A percentile compares a stretch with the other conserved stretches of the same genome.
phyloP scores from a whole-genome alignment of 305 asterid genomes.

The Fraxinus ornus region DNA sequence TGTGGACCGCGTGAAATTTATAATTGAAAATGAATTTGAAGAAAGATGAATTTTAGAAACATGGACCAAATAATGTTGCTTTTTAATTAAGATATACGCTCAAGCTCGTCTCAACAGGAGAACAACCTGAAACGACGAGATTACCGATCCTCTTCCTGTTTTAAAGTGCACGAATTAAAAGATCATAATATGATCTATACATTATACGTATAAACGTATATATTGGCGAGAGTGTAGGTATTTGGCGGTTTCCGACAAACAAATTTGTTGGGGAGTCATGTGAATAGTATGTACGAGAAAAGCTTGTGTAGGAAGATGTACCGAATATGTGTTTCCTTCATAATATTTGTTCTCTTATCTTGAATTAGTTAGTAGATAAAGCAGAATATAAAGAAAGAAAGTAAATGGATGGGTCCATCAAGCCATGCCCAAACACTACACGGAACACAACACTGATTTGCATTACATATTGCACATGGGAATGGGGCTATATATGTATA shows the following conservation, averaged over 20 bases:
- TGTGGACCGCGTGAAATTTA: neutral
- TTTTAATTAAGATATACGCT: neutral
- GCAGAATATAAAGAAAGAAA: neutral
- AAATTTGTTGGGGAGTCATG: neutral
- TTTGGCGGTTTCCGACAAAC: neutral
- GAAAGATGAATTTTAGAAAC: neutral
- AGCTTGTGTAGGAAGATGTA: neutral
- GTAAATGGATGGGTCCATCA: conserved; percentile 5
- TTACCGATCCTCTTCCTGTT: neutral
- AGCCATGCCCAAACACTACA: conserved; percentile 4
- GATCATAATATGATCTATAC: neutral
- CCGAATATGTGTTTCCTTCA: neutral
- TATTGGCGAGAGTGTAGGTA: neutral
- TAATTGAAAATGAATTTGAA: neutral
- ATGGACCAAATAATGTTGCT: neutral
- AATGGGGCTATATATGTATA: neutral
- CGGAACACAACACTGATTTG: conserved; percentile 2
- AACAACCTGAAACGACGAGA: neutral
- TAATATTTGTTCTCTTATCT: neutral
- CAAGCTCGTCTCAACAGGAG: neutral
- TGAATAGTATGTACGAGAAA: neutral
- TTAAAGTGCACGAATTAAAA: neutral
- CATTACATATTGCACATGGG: conserved; percentile 8
- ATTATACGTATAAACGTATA: neutral
- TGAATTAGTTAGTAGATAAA: neutral